Percentiles rank a stretch among this genome's conserved stretches.
These are phyloP conservation scores for Fusarium dlaminii DNA, from an alignment of 2,329 filamentous ascomycete genomes.

Conservation along the genomic window DNA sequence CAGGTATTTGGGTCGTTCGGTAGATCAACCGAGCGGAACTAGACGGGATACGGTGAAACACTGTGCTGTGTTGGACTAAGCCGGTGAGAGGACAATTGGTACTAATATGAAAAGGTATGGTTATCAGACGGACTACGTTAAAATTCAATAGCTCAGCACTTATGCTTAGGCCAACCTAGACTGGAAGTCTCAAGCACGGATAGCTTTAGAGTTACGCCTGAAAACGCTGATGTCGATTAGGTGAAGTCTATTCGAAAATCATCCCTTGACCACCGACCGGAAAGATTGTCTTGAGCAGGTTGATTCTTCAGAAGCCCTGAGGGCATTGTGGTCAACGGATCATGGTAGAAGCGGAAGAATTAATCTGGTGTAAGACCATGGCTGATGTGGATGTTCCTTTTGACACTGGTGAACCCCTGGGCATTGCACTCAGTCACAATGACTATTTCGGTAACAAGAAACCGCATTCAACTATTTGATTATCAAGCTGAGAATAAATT, in stretches of 20 bases:
- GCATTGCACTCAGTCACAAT: background rate
- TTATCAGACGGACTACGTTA: background rate
- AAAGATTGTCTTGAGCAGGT: too few relatives aligned
- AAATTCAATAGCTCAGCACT: background rate
- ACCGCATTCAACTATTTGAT: background rate
- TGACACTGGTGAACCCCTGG: too few relatives aligned
- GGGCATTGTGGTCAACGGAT: accelerated
- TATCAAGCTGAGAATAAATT: accelerated
- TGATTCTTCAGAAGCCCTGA: accelerated
- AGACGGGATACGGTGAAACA: background rate
- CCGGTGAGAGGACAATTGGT: background rate
- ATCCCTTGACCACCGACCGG: background rate
- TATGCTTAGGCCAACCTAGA: background rate
- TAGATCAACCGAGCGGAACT: background rate
- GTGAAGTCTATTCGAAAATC: background rate
- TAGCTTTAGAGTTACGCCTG: background rate
- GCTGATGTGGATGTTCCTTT: background rate
- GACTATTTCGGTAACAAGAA: background rate
- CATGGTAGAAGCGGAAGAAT: background rate
- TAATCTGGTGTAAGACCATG: too few relatives aligned
- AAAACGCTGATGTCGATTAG: background rate
- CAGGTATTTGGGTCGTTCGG: background rate
- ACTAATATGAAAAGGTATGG: background rate
- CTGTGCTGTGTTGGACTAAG: background rate
- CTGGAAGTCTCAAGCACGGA: background rate